phyloP scores from a whole-genome alignment of 192 early-diverging fungal species.

The Entrophospora sp. region DNA sequence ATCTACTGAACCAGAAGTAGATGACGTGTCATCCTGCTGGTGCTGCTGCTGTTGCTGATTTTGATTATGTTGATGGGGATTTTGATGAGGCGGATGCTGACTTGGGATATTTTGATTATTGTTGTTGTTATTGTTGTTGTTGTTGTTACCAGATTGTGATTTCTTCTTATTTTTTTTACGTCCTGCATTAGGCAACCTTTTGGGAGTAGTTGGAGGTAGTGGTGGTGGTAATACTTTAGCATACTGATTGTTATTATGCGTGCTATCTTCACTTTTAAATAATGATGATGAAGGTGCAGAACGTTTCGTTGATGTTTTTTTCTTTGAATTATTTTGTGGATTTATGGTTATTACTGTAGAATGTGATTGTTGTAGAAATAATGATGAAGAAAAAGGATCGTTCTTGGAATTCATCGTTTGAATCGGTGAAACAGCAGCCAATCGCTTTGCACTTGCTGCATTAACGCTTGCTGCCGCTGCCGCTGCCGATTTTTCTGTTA shows the following conservation, averaged over 20 bases:
- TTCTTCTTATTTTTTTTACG: conserved; percentile 23
- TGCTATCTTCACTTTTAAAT: conserved; percentile 8
- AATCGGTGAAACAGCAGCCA: conserved; percentile 17
- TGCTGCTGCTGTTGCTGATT: background rate
- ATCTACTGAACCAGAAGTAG: conserved; percentile 17
- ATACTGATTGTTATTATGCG: background rate
- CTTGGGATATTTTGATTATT: background rate
- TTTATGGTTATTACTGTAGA: background rate
- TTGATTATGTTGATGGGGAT: background rate
- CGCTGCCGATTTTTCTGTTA: conserved; percentile 11
- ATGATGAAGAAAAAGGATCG: conserved; percentile 16
- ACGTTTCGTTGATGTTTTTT: conserved; percentile 18
- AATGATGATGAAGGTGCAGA: conserved; percentile 6
- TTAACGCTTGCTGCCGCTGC: conserved; percentile 13
- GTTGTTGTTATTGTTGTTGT: background rate
- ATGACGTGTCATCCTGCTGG: conserved; percentile 17
- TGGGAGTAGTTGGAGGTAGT: background rate
- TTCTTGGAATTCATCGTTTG: conserved; percentile 20
- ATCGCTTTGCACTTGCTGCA: conserved; percentile 14
- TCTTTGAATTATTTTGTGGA: background rate
- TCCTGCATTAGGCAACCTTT: conserved; percentile 14
- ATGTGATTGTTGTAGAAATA: background rate
- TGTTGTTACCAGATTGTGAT: background rate
- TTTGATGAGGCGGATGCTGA: background rate
- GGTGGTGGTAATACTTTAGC: background rate